Conservation (phyloP, 1,139 yeast species). For the Diutina siamensis region DNA sequence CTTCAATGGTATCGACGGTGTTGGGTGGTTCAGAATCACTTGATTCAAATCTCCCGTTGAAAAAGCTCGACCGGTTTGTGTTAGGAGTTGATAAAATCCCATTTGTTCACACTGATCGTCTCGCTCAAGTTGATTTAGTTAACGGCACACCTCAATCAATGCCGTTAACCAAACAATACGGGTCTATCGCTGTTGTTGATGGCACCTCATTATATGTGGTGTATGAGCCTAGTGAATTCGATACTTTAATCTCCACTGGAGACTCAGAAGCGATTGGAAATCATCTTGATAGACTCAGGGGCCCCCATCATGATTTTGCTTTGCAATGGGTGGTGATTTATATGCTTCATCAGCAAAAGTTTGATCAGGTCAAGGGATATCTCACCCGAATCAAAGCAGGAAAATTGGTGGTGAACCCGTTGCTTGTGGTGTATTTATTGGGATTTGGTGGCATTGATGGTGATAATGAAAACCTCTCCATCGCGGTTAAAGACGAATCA, state of each 20-base stretch:
- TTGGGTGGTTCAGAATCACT: no score
- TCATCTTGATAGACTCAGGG: background rate
- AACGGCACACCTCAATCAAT: background rate
- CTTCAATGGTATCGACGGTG: no score
- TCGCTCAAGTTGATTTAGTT: background rate
- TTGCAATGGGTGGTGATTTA: background rate
- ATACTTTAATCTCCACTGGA: background rate
- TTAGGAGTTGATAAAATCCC: background rate
- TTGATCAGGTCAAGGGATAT: background rate
- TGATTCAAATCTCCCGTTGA: no score
- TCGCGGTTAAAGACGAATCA: background rate
- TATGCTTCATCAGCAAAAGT: background rate
- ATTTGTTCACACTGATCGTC: background rate
- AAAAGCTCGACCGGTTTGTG: no score
- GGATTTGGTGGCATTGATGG: background rate
- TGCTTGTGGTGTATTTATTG: background rate
- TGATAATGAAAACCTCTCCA: background rate
- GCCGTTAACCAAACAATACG: background rate
- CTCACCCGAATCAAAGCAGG: slow-evolving; percentile 4
- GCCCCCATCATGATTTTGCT: background rate
- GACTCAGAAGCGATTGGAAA: background rate
- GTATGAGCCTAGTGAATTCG: background rate
- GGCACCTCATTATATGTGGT: background rate
- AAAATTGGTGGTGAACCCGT: background rate
- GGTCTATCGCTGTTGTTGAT: background rate